Base-by-base conservation (phyloP, 2,329 filamentous ascomycete genomes). In the Fusarium sp. region DNA sequence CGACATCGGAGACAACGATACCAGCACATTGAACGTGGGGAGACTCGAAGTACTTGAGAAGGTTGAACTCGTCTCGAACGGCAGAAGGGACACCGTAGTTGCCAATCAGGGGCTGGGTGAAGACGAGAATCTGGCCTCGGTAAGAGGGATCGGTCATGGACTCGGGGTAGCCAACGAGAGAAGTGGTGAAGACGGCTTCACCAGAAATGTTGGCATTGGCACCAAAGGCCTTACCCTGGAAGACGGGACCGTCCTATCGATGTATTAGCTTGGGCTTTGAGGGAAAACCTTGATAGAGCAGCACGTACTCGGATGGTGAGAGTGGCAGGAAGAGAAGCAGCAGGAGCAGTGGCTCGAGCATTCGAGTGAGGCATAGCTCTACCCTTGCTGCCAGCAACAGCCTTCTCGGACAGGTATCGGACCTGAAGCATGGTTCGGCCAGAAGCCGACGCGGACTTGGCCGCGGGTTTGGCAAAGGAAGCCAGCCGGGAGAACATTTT, bases 141-240 rank as follows among this genome's bases (percentile, higher is more conserved):
- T 95, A 95, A 20, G 92, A 95, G 52, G 92, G 92, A 75, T 95
- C 92, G 75, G 92, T 94, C 86, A 95, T 89, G 46, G 91, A 97
- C 85, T 99, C 96, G 72, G 96, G 96, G 80, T 99, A 99, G 75
- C 96, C 96, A 61, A 99, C 96, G 56, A 98, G 89, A 23, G 95
- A 97, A 63, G 96, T 98, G 66, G 96, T 98, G 85, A 99, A 99
- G 79, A 98, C 96, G 44, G 96, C 96, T 84, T 99, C 96, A 73
- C 96, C 96, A 67, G 94, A 97, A 77, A 98, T 92, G 86, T 97
- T 99, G 79, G 91, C 88, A 80, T 96, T 96, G 77, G 96, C 96
- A 75, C 96, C 96, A 75, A 98, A 99, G 61, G 95, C 97, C 78
- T 92, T 97, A 78, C 96, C 96, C 74, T 93, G 92, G 85, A 97